phyloP scores from a whole-genome alignment of 768 basidiomycete species.

The Trametes maxima region DNA sequence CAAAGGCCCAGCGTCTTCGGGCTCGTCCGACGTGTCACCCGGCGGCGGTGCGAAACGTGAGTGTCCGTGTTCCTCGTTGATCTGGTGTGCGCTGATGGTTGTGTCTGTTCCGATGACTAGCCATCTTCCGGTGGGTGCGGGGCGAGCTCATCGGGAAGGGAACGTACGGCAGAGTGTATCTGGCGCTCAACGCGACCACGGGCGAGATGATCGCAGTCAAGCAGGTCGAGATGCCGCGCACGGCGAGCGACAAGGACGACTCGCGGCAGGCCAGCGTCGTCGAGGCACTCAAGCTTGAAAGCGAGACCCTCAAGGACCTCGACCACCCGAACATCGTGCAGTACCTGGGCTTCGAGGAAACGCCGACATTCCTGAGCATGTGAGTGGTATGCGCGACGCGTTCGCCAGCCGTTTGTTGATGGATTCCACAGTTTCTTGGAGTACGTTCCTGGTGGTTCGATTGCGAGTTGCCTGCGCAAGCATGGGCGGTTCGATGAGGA shows the following conservation, averaged over 20 bases:
- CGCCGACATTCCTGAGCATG: conserved; percentile 88
- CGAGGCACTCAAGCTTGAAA: conserved; percentile 91
- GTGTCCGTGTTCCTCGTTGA: conserved; percentile 35
- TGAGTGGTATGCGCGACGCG: conserved; percentile 44
- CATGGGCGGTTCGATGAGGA: conserved; percentile 93
- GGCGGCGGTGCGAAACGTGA: conserved; percentile 51
- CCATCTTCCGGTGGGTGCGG: conserved; percentile 97
- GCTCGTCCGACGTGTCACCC: conserved; percentile 34
- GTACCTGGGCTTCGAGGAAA: conserved; percentile 94
- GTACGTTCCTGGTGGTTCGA: conserved; percentile 97
- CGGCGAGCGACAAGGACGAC: conserved; percentile 89
- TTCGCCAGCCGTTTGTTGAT: neutral
- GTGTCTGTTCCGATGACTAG: conserved; percentile 39
- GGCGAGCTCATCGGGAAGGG: conserved; percentile 98
- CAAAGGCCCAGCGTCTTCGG: conserved; percentile 46
- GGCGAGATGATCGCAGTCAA: conserved; percentile 99
- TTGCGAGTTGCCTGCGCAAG: conserved; percentile 86
- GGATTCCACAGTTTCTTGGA: conserved; percentile 82
- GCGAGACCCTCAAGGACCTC: conserved; percentile 93
- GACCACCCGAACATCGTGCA: conserved; percentile 98
- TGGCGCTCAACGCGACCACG: conserved; percentile 93
- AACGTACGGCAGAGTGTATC: conserved; percentile 94
- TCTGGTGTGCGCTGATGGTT: conserved; percentile 7
- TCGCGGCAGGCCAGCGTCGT: conserved; percentile 82
- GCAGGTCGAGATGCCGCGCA: conserved; percentile 94